Evolutionary conservation across 108 stramenopile genomes (phyloP), one percentile per base, ranked within the genome.

Genomic region (Skeletonema potamos): DNA sequence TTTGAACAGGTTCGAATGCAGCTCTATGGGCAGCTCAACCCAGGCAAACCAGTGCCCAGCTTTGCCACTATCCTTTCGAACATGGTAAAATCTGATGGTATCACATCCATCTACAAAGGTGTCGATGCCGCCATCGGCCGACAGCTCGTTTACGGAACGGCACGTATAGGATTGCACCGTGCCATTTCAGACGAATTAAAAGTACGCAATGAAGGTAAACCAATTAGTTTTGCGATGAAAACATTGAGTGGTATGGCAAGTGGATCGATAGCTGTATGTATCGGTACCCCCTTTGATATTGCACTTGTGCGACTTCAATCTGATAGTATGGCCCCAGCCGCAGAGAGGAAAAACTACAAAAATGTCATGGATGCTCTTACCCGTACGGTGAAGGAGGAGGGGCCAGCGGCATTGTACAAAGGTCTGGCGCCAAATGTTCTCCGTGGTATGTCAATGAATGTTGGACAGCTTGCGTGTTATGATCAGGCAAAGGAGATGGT

Each of bases 381-480:
- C 26, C 82, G 97, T 51, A 97, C 97, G 36, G 80, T 85, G 22
- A 76, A 72, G 56, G 96, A 98, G 73, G 99, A 99, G 81, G 98
- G 99, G 24, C 58, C 95, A n/a, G 89, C 85, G 15, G 89, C 95
- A 11, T 87, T 99, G 55, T 99, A 97, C 79, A 91, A 97, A 64
- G 99, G 99, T 34, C 76, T 97, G 43, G 62, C 80, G 26, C 99
- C 99, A 30, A 99, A 98, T 72, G 85, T 99, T 27, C 76, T 98
- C 62, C 85, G 99, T 62, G 99, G 98, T 46, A 98, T 99, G 99
- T 72, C 93, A 62, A 98, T 99, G 97, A 99, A 99, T 77, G 97
- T 98, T 26, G 99, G 99, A 46, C 98, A 98, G 99, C 78, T 99
- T 83, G 97, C 99, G 13, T 98, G 95, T 85, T 98, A 98, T 79